A percentile compares a stretch with the other conserved stretches of the same genome.
phyloP scores from a whole-genome alignment of 257 asterid genomes.

The Solanum okadae region DNA sequence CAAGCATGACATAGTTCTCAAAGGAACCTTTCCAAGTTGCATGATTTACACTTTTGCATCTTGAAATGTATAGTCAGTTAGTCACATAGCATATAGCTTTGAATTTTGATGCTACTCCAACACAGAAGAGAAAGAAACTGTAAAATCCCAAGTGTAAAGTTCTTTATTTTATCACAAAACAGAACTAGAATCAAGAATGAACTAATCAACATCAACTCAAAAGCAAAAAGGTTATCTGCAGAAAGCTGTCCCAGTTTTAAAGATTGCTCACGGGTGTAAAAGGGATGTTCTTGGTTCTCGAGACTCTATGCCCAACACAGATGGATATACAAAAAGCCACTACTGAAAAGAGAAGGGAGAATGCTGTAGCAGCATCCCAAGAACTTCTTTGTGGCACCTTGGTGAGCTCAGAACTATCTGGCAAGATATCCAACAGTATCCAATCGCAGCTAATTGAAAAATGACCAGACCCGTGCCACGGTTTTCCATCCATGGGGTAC shows the following conservation, averaged over 20 bases:
- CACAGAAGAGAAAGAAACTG: neutral
- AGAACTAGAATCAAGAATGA: neutral
- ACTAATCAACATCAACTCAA: neutral
- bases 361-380: conserved; percentile 38
- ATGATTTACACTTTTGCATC: neutral
- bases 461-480: conserved; percentile 61
- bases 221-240: neutral
- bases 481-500: conserved; percentile 43
- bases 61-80: neutral
- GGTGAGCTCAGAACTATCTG: conserved; percentile 10
- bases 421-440: conserved; percentile 35
- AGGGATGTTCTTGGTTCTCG: conserved; percentile 14
- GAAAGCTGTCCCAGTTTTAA: neutral
- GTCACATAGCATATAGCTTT: neutral
- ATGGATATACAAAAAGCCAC: conserved; percentile 36
- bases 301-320: conserved; percentile 29
- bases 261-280: conserved; percentile 43
- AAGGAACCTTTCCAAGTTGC: neutral
- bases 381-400: conserved; percentile 16
- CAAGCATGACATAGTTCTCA: neutral
- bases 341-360: conserved; percentile 47
- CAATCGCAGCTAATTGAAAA: conserved; percentile 55
- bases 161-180: neutral
- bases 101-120: neutral
- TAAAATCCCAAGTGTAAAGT: neutral